phyloP scores from a whole-genome alignment of 176 grass and related monocot species.

The Rhynchospora breviuscula region DNA sequence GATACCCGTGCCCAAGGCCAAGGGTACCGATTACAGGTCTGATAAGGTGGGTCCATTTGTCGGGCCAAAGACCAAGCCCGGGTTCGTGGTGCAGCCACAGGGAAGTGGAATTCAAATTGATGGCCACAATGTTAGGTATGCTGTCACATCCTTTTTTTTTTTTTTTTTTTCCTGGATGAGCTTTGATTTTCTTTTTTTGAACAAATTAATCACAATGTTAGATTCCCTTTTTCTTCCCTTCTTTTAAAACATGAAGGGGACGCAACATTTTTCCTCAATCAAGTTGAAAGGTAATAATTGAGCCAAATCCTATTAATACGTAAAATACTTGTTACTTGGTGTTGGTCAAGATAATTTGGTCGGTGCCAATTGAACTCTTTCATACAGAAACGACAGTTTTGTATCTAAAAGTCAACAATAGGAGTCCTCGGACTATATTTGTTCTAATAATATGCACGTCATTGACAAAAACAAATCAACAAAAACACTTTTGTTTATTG shows the following conservation, averaged over 20 bases:
- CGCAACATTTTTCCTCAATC: not conserved
- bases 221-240: not conserved
- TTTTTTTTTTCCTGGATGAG: not conserved
- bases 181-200: not conserved
- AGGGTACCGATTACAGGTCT: conserved; percentile 52
- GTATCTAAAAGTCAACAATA: not conserved
- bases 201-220: not conserved
- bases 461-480: not conserved
- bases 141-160: not conserved
- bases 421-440: not conserved
- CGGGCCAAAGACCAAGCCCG: conserved; percentile 14
- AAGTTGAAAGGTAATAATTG: not conserved
- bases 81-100: conserved; percentile 35
- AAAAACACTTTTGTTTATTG: not conserved
- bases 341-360: not conserved
- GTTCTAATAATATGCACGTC: not conserved
- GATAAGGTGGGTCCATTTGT: conserved; percentile 26
- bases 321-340: not conserved
- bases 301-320: not conserved
- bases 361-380: not conserved
- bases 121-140: conserved; percentile 47
- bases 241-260: not conserved
- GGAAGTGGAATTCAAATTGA: conserved; percentile 40
- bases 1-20: conserved; percentile 46
- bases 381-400: not conserved